Percentiles rank a stretch among this genome's conserved stretches.
Evolutionary conservation across 306 rosid genomes (phyloP).

Genomic region (Phaseolus lunatus): DNA sequence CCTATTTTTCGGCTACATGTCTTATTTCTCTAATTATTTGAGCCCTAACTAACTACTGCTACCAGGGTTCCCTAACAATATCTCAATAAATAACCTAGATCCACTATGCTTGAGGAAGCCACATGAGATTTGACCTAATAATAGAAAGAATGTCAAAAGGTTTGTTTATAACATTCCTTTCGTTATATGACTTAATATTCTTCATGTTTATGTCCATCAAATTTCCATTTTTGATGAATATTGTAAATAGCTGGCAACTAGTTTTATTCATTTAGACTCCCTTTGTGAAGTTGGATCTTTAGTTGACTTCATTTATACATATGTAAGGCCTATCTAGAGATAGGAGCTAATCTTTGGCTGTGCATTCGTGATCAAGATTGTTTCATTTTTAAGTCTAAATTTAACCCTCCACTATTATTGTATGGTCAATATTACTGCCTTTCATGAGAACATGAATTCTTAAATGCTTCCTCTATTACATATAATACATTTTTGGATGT

Average conservation of each 20-base stretch:
- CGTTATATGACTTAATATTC: background rate
- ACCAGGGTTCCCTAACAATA: background rate
- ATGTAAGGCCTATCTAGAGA: background rate
- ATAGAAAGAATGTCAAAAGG: background rate
- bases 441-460: background rate
- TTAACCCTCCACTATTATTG: background rate
- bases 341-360: background rate
- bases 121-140: background rate
- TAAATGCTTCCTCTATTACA: background rate
- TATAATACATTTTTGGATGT: background rate
- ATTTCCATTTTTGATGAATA: background rate
- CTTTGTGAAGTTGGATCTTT: constrained; percentile 7
- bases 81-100: background rate
- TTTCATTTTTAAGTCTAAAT: background rate
- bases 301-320: background rate
- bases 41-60: too few species aligned
- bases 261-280: constrained; percentile 7
- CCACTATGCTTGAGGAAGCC: background rate
- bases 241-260: constrained; percentile 1
- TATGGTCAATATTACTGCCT: background rate
- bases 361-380: background rate
- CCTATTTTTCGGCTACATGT: too few species aligned
- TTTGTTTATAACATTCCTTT: background rate
- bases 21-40: too few species aligned
- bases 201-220: background rate